A percentile compares a stretch with the other conserved stretches of the same genome.
Conservation (phyloP, 2,329 filamentous ascomycete species). For the Pestalotiopsis fici region DNA sequence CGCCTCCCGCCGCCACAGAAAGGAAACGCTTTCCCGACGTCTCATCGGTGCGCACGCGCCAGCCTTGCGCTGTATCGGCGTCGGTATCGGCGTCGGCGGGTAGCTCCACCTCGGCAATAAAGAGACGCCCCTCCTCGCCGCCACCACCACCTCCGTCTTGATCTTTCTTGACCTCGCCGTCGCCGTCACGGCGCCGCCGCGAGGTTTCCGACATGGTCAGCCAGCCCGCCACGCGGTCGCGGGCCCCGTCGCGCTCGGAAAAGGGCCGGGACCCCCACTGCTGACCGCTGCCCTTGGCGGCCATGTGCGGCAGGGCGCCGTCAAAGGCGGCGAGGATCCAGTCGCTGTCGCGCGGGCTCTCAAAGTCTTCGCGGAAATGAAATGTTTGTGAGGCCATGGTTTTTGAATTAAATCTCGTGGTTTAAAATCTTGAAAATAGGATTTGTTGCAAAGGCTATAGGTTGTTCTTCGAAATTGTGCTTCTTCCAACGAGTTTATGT, state of each 20-base stretch:
- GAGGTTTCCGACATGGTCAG: neutral
- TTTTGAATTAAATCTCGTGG: no score
- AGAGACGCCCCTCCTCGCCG: slow-evolving; percentile 13
- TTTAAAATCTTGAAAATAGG: no score
- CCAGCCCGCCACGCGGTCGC: neutral
- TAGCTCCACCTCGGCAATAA: slow-evolving; percentile 13
- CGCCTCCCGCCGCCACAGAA: neutral
- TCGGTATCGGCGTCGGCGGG: neutral
- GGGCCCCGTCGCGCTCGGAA: slow-evolving; percentile 3
- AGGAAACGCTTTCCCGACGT: neutral
- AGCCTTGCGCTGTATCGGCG: neutral
- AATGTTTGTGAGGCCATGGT: neutral
- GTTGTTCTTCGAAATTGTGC: no score
- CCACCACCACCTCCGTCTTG: slow-evolving; percentile 6
- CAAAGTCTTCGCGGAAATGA: neutral
- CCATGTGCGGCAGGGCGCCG: slow-evolving; percentile 14
- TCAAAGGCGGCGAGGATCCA: slow-evolving; percentile 18
- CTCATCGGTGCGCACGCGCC: neutral
- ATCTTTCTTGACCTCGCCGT: no score
- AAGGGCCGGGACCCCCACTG: slow-evolving; percentile 17
- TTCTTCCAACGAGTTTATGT: no score
- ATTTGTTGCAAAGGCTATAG: no score
- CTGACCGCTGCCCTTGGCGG: slow-evolving; percentile 14
- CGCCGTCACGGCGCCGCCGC: no score
- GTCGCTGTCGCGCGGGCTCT: slow-evolving; percentile 6